phyloP scores from a whole-genome alignment of 371 early-diverging fungal genomes.

The Dichotomocladium elegans region DNA sequence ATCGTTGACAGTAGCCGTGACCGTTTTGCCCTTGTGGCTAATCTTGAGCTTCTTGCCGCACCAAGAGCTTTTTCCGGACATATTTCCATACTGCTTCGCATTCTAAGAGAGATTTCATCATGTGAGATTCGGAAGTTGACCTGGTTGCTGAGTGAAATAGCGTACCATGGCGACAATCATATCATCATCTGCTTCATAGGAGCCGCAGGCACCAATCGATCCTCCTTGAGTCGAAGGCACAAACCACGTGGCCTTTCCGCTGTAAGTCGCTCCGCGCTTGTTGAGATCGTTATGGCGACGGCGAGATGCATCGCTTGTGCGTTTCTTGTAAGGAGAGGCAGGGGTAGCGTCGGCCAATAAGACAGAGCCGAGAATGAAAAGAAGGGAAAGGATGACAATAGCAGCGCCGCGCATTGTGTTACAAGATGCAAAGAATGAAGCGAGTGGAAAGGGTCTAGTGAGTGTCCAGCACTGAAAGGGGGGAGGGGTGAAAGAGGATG shows the following conservation, averaged over 20 bases:
- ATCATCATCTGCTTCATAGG: slow-evolving; percentile 17
- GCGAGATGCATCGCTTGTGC: no score
- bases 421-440: no score
- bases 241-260: slow-evolving; percentile 22
- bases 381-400: not conserved
- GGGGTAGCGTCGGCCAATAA: not conserved
- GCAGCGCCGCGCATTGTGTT: no score
- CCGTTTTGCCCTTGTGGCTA: slow-evolving; percentile 13
- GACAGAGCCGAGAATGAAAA: not conserved
- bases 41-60: slow-evolving; percentile 25
- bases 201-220: slow-evolving; percentile 22
- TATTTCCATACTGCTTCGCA: slow-evolving; percentile 16
- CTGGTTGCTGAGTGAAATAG: not conserved
- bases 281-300: no score
- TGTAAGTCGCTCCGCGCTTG: not conserved
- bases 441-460: no score
- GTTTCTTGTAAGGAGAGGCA: no score
- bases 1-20: slow-evolving; percentile 21
- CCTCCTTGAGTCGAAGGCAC: slow-evolving; percentile 25
- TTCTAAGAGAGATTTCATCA: slow-evolving; percentile 5
- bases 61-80: slow-evolving; percentile 19
- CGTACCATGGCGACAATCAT: slow-evolving; percentile 25
- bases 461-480: not conserved
- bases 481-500: not conserved
- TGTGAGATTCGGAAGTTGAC: not conserved